Percentiles rank a stretch among this genome's conserved stretches.
phyloP scores from a whole-genome alignment of 257 asterid species.

The Solanum stenotomum region DNA sequence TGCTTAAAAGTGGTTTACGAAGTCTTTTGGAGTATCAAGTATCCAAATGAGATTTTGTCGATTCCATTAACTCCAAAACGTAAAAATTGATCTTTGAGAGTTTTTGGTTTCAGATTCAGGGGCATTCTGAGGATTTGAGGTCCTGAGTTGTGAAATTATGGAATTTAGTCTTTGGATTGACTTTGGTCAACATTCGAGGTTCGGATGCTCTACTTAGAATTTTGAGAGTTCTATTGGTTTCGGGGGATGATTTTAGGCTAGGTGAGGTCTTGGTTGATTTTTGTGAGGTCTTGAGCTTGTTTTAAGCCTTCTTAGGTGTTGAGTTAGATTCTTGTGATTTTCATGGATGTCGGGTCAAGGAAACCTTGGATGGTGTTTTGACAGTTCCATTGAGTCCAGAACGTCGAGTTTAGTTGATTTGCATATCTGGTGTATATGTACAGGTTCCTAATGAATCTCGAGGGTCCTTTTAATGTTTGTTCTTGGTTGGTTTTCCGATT shows the following conservation, averaged over 20 bases:
- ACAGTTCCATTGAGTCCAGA: background rate
- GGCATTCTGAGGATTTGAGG: background rate
- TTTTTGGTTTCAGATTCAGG: no score
- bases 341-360: background rate
- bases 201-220: background rate
- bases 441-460: no score
- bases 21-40: background rate
- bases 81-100: background rate
- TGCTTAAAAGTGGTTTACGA: background rate
- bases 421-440: background rate
- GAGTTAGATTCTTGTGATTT: background rate
- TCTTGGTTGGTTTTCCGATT: background rate
- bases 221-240: no score
- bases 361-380: background rate
- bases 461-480: background rate
- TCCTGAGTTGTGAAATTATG: background rate
- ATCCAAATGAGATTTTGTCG: background rate
- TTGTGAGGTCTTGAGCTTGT: background rate
- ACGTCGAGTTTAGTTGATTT: background rate
- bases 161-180: background rate
- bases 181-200: background rate
- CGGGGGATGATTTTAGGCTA: background rate
- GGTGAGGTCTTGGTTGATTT: background rate
- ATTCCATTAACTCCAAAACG: background rate
- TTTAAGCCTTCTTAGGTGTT: background rate